Conservation (phyloP, 169 alveolate species). For the Plasmodium billcollinsi region DNA sequence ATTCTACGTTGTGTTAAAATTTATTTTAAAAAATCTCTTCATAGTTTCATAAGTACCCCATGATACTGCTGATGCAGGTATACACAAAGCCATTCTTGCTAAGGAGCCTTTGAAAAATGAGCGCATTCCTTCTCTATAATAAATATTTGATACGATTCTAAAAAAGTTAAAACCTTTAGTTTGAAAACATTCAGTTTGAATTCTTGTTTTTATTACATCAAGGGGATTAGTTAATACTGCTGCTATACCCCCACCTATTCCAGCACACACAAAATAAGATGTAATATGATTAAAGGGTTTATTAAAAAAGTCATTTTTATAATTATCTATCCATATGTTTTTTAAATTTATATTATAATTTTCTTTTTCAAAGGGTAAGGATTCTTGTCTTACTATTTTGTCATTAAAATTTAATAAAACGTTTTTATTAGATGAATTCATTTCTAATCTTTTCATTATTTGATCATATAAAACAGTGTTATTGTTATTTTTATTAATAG, state of each 20-base stretch:
- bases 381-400: conserved; percentile 17
- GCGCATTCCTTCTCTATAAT: conserved; percentile 88
- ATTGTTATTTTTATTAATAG: conserved; percentile 7
- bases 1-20: conserved; percentile 47
- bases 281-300: conserved; percentile 73
- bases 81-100: conserved; percentile 91
- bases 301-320: conserved; percentile 55
- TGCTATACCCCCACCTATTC: conserved; percentile 97
- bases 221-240: conserved; percentile 96
- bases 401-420: conserved; percentile 23
- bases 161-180: conserved; percentile 79
- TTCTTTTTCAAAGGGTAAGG: conserved; percentile 14
- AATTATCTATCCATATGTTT: conserved; percentile 41
- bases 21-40: conserved; percentile 80
- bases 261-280: conserved; percentile 91
- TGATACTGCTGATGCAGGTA: conserved; percentile 96
- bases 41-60: conserved; percentile 97
- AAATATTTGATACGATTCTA: conserved; percentile 81
- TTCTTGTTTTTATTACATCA: conserved; percentile 96
- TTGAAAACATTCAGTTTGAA: conserved; percentile 93
- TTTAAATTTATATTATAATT: conserved; percentile 42
- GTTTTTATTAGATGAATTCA: conserved; percentile 24
- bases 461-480: conserved; percentile 12
- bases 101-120: conserved; percentile 94
- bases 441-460: conserved; percentile 33